phyloP scores from a whole-genome alignment of 495 filamentous ascomycete species.

The Xylaria palmicola region DNA sequence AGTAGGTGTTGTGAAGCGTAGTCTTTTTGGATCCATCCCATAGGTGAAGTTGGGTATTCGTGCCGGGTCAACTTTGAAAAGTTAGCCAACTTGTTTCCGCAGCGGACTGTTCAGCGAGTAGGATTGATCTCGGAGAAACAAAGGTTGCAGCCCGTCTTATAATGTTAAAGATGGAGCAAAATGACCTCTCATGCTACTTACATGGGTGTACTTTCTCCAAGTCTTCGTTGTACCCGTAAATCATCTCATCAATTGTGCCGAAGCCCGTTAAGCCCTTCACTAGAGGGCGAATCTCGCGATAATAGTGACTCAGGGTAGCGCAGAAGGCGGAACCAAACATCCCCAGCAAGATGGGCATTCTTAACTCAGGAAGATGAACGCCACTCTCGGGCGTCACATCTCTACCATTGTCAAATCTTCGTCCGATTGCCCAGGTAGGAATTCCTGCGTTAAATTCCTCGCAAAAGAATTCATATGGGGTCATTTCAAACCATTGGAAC shows the following conservation, averaged over 20 bases:
- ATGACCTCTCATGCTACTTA: neutral
- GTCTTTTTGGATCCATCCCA: conserved; percentile 65
- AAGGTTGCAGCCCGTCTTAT: neutral
- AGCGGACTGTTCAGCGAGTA: neutral
- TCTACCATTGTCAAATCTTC: conserved; percentile 71
- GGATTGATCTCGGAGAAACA: neutral
- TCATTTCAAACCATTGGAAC: conserved; percentile 99
- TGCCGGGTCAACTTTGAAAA: conserved; percentile 65
- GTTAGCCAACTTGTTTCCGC: neutral
- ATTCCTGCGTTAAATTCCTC: conserved; percentile 88
- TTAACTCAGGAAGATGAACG: conserved; percentile 72
- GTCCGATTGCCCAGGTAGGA: conserved; percentile 88
- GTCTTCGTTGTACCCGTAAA: conserved; percentile 77
- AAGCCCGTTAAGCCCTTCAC: conserved; percentile 73
- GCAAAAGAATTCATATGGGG: conserved; percentile 94
- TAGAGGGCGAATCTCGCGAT: conserved; percentile 83
- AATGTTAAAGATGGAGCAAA: neutral
- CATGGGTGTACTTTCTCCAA: conserved; percentile 81
- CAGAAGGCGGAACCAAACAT: conserved; percentile 97
- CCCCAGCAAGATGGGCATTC: conserved; percentile 79
- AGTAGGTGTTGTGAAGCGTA: conserved; percentile 72
- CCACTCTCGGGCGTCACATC: conserved; percentile 56
- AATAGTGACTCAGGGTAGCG: conserved; percentile 92
- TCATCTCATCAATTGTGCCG: conserved; percentile 75
- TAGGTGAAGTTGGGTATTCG: conserved; percentile 82